A percentile compares a stretch with the other conserved stretches of the same genome.
phyloP scores from a whole-genome alignment of 2,329 filamentous ascomycete genomes.

The Sclerotinia spermophila region DNA sequence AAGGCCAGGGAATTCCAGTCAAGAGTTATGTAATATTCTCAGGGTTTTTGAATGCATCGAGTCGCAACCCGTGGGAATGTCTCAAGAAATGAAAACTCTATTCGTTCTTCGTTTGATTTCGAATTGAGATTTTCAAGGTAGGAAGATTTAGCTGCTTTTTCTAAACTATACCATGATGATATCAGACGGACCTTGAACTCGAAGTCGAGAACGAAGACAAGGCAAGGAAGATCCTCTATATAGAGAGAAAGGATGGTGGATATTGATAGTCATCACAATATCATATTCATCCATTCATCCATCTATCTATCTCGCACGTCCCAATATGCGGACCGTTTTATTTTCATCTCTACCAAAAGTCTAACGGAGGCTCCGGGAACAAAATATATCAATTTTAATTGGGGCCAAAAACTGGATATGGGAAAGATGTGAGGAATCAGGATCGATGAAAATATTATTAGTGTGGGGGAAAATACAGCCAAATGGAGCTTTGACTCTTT shows the following conservation, averaged over 20 bases:
- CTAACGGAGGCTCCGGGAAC: neutral
- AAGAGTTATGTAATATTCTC: neutral
- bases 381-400: neutral
- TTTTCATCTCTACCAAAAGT: neutral
- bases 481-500: slow-evolving; percentile 5
- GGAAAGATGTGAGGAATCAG: neutral
- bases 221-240: too few relatives aligned
- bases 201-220: neutral
- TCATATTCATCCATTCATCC: neutral
- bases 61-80: slow-evolving; percentile 5
- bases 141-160: neutral
- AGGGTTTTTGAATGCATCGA: neutral
- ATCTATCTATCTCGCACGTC: neutral
- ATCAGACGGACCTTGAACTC: neutral
- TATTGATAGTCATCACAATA: neutral
- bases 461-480: neutral
- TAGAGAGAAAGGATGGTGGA: neutral
- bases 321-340: neutral
- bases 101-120: neutral
- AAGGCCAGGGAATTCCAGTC: neutral
- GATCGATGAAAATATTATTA: neutral
- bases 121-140: neutral
- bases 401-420: neutral
- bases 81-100: neutral
- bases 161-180: neutral